These are phyloP conservation scores for Komagataella mondaviorum DNA, from an alignment of 805 yeast genomes.

Conservation along the genomic window DNA sequence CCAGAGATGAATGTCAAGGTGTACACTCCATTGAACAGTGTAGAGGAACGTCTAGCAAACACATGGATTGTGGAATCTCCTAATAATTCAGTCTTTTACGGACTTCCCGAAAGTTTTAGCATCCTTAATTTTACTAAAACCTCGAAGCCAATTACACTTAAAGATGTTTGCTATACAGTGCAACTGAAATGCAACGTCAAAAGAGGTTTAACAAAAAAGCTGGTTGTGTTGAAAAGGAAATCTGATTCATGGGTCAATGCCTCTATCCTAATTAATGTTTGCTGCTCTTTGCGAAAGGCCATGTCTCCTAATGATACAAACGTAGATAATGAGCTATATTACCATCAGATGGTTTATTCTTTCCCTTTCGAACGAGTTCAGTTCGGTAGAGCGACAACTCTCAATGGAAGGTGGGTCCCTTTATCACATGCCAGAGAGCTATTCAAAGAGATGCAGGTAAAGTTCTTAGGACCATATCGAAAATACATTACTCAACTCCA, in stretches of 20 bases:
- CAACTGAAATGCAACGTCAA: not conserved
- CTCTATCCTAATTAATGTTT: constrained; percentile 4
- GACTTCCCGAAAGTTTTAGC: not conserved
- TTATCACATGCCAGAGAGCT: constrained; percentile 9
- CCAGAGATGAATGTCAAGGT: not conserved
- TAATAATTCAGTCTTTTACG: not conserved
- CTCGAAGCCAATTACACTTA: not conserved
- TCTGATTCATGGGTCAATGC: constrained; percentile 16
- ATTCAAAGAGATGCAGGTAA: constrained; percentile 1
- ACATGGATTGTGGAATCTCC: not conserved
- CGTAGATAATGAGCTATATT: constrained; percentile 14
- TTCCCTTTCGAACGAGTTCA: constrained; percentile 9
- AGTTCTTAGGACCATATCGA: not conserved
- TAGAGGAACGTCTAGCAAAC: not conserved
- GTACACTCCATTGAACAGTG: not conserved
- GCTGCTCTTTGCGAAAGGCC: constrained; percentile 8
- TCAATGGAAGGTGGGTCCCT: constrained; percentile 16
- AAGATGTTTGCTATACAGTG: not conserved
- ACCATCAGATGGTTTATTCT: constrained; percentile 10
- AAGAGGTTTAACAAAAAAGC: not conserved
- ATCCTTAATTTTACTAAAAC: not conserved
- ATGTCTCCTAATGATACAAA: constrained; percentile 7
- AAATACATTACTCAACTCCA: not conserved
- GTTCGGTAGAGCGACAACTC: not conserved
- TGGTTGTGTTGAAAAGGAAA: constrained; percentile 6